Percentiles rank a stretch among this genome's conserved stretches.
Evolutionary conservation across 257 asterid species (phyloP).

Genomic region (Plectranthus barbatus): DNA sequence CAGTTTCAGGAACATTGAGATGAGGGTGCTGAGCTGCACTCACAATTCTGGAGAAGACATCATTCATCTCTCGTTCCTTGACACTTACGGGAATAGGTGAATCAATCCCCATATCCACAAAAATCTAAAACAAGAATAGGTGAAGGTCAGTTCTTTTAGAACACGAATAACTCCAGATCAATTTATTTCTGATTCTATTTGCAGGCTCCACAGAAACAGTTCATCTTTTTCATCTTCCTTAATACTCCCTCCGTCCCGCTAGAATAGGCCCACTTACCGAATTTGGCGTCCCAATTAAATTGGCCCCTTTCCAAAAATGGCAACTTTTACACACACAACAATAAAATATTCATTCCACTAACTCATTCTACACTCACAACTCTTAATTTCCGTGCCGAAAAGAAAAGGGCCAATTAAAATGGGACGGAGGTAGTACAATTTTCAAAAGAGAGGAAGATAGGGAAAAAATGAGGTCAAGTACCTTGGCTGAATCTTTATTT

Average conservation of each 20-base stretch:
- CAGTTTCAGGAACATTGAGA: slow-evolving; percentile 85
- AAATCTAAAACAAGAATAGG: slow-evolving; percentile 45
- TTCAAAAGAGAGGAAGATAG: slow-evolving; percentile 3
- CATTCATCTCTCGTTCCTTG: slow-evolving; percentile 75
- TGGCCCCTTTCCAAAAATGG: no score
- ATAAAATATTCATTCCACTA: no score
- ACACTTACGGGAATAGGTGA: slow-evolving; percentile 77
- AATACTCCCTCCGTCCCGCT: no score
- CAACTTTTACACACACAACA: no score
- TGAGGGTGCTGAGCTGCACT: slow-evolving; percentile 84
- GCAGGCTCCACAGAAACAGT: background rate
- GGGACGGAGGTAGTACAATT: no score
- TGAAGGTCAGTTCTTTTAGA: background rate
- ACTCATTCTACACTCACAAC: no score
- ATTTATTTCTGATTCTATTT: background rate
- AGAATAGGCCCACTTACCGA: no score
- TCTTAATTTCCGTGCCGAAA: no score
- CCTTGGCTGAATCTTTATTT: slow-evolving; percentile 71
- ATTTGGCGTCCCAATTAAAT: no score
- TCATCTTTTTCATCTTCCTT: background rate
- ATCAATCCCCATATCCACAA: slow-evolving; percentile 76
- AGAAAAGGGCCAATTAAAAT: no score
- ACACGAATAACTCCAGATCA: background rate
- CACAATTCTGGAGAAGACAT: slow-evolving; percentile 68
- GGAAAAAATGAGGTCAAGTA: slow-evolving; percentile 19